Base-by-base conservation (phyloP, 257 asterid species). In the Capsicum chinense region DNA sequence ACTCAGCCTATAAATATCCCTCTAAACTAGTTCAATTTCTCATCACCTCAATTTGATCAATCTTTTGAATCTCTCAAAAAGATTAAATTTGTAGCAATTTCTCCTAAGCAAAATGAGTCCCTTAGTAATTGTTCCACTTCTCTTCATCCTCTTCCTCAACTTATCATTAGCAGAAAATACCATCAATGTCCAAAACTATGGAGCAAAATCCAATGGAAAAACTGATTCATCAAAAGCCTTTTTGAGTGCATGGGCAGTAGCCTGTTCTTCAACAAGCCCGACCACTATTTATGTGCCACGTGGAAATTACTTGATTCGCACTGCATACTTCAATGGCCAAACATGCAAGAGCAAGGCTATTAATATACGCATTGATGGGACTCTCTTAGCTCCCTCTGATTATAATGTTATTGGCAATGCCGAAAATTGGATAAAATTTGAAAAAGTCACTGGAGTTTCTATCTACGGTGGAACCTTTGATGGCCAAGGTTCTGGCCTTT, bases 391-490 rank as follows among this genome's bases (percentile, higher is more conserved):
- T 60, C 35, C 67, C 0, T 60, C 67, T 60, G 67, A 60, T 60
- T 60, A 60, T 60, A 60, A 60, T 60, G 35, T 60, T 2, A 60
- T 19, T 60, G 37, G 67, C 35, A n/a, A 60, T n/a, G 13, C 33
- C 37, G 14, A 19, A 60, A n/a, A 60, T 60, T 60, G 67, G 67
- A 19, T 19, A 60, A 60, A 60, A 12, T 15, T 79, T 6, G 62
- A 79, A 9, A 26, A 62, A n/a, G 67, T 79, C 33, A 79, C 2
- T 26, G 12, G 39, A 0, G 52, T 79, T 48, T 50, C 83, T 33
- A 79, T 79, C 50, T 16, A 54, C 11, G 67, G 83, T 62, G 83
- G 83, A 79, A 56, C 83, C 83, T 47, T 79, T 12, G 83, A 79
- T 62, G 83, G 66, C 19, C 67, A 56, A 79, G 68, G 83, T 54